These are phyloP conservation scores for Gentiana macrophylla DNA, from an alignment of 257 asterid genomes.

Conservation along the genomic window DNA sequence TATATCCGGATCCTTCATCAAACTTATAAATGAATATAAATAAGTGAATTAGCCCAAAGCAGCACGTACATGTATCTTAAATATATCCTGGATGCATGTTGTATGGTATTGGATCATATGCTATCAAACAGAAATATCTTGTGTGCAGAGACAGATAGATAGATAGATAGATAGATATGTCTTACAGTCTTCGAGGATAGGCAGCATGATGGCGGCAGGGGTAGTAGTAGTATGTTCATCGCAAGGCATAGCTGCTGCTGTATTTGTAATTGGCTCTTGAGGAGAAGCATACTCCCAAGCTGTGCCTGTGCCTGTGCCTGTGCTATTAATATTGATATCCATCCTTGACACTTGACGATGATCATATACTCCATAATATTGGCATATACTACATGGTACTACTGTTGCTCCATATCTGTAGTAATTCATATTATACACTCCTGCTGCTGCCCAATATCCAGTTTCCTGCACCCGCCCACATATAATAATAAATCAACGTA, in stretches of 20 bases:
- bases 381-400: constrained; percentile 35
- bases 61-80: too few species aligned
- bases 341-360: constrained; percentile 29
- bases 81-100: too few species aligned
- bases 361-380: constrained; percentile 38
- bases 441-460: constrained; percentile 52
- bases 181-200: constrained; percentile 71
- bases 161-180: not conserved
- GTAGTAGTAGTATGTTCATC: constrained; percentile 23
- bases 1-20: too few species aligned
- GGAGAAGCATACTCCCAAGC: constrained; percentile 59
- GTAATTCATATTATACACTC: constrained; percentile 35
- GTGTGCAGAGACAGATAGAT: too few species aligned
- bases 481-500: too few species aligned
- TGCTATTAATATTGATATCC: constrained; percentile 28
- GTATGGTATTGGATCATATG: too few species aligned
- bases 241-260: constrained; percentile 30
- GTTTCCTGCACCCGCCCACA: constrained; percentile 36
- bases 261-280: constrained; percentile 21
- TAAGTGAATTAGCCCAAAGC: too few species aligned
- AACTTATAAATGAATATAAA: too few species aligned
- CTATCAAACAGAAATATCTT: too few species aligned
- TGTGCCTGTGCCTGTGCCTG: constrained; percentile 5
- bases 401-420: constrained; percentile 51
- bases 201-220: constrained; percentile 31